Evolutionary conservation across 148 eudicot species (phyloP).

Genomic region (Diospyros lotus): DNA sequence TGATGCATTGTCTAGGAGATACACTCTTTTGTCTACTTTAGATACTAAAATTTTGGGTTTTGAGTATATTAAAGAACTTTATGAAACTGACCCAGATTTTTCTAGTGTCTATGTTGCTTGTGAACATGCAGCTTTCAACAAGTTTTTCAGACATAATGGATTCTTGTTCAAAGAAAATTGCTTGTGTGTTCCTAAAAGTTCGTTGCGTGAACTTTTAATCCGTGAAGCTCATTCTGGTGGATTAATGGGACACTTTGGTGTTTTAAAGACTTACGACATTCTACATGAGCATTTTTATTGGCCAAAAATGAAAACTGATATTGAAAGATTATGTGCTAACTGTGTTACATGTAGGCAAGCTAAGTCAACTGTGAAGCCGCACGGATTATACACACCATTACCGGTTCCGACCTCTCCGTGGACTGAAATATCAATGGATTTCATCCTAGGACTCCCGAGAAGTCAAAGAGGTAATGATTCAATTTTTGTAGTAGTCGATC

Average conservation of each 20-base stretch:
- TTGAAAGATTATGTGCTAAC: not conserved
- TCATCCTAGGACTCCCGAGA: not conserved
- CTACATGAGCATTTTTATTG: constrained; percentile 4
- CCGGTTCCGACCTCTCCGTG: not conserved
- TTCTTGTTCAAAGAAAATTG: not conserved
- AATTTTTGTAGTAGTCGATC: not conserved
- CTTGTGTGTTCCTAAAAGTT: not conserved
- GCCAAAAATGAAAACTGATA: constrained; percentile 7
- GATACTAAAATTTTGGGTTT: not conserved
- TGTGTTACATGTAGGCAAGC: not conserved
- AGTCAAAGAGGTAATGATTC: not conserved
- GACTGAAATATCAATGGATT: constrained; percentile 1
- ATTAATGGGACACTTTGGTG: constrained; percentile 5
- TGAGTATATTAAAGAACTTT: constrained; percentile 1
- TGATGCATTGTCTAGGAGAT: constrained; percentile 9
- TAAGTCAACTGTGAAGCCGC: not conserved
- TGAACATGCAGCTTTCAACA: not conserved
- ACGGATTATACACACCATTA: not conserved
- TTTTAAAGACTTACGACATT: not conserved
- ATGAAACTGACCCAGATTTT: not conserved
- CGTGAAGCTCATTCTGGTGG: constrained; percentile 9
- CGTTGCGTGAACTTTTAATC: not conserved
- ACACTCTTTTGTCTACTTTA: not conserved
- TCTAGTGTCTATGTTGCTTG: not conserved
- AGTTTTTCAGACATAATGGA: not conserved